A percentile compares a stretch with the other conserved stretches of the same genome.
These are phyloP conservation scores for Ephemerocybe angulata DNA, from an alignment of 768 basidiomycete species.

Conservation along the genomic window DNA sequence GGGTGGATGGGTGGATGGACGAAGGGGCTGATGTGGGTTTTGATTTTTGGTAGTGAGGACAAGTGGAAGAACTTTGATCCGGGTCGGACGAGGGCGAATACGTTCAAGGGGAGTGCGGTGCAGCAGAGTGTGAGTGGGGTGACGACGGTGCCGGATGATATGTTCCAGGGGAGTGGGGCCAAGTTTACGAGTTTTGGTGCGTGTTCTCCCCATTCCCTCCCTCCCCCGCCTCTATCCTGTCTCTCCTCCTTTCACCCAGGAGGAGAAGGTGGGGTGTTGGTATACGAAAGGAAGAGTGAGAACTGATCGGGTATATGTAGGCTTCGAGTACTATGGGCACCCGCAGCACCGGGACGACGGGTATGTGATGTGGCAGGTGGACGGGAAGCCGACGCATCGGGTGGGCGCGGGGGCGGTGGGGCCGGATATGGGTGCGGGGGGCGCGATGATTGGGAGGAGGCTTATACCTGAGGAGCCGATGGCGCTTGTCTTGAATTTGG, in stretches of 20 bases:
- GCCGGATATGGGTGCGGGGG: constrained; percentile 41
- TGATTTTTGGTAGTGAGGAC: no score
- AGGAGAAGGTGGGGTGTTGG: no score
- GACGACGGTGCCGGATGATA: constrained; percentile 44
- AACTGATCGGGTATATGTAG: no score
- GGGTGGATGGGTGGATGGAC: no score
- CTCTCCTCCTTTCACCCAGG: neutral
- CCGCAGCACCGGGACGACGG: constrained; percentile 51
- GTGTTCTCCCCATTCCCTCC: constrained; percentile 17
- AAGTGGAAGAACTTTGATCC: constrained; percentile 33
- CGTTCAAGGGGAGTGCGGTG: constrained; percentile 50
- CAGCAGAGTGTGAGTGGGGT: constrained; percentile 56
- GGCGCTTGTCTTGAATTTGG: constrained; percentile 60
- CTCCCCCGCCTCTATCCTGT: neutral
- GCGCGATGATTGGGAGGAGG: constrained; percentile 65
- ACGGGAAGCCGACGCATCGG: constrained; percentile 46
- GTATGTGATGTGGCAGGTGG: constrained; percentile 73
- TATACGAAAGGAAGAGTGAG: no score
- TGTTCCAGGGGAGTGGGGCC: constrained; percentile 56
- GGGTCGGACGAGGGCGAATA: constrained; percentile 31
- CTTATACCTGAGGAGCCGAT: constrained; percentile 57
- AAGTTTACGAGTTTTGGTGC: constrained; percentile 47
- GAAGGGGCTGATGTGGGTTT: no score
- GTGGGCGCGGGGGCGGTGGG: constrained; percentile 55
- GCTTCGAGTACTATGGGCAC: constrained; percentile 75